These are phyloP conservation scores for Ophioceras dolichostomum DNA, from an alignment of 2,329 filamentous ascomycete genomes.

Conservation along the genomic window DNA sequence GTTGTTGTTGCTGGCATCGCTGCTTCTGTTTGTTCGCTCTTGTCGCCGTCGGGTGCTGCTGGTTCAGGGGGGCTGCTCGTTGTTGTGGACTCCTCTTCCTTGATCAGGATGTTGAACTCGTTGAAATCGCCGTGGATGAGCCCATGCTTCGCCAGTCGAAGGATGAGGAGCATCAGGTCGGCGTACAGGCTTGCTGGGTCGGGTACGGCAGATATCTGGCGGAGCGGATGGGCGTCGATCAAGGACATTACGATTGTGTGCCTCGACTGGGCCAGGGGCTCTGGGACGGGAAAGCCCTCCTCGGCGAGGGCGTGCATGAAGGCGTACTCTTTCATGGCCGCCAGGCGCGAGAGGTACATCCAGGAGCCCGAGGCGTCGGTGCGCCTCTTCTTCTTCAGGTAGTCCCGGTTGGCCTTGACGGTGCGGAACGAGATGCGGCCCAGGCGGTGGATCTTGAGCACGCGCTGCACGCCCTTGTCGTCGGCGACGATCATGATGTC, in stretches of 20 bases:
- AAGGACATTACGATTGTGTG: conserved; percentile 96
- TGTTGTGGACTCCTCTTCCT: conserved; percentile 55
- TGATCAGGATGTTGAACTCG: conserved; percentile 95
- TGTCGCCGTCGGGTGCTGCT: conserved; percentile 6
- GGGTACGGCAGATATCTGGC: conserved; percentile 75
- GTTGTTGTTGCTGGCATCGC: not conserved
- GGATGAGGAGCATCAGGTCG: conserved; percentile 79
- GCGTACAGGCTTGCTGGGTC: conserved; percentile 78
- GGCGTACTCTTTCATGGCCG: conserved; percentile 85
- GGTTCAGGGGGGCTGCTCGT: too few relatives aligned
- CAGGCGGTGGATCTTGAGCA: conserved; percentile 92
- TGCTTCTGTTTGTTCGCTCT: too few relatives aligned
- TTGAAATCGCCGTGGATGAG: conserved; percentile 98
- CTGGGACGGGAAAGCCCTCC: conserved; percentile 81
- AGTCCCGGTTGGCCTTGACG: conserved; percentile 92
- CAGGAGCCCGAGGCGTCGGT: conserved; percentile 59
- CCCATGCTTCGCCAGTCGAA: conserved; percentile 72
- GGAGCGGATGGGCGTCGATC: conserved; percentile 81
- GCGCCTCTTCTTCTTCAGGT: conserved; percentile 64
- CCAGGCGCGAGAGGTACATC: conserved; percentile 95
- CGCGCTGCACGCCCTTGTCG: conserved; percentile 60
- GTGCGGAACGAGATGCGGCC: conserved; percentile 94
- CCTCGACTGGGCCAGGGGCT: conserved; percentile 76
- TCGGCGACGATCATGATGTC: conserved; percentile 93
- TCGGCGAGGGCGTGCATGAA: conserved; percentile 82